Evolutionary conservation across 2,329 filamentous ascomycete species (phyloP), one percentile per base, ranked within the genome.

Genomic region (Penicillium sp.): DNA sequence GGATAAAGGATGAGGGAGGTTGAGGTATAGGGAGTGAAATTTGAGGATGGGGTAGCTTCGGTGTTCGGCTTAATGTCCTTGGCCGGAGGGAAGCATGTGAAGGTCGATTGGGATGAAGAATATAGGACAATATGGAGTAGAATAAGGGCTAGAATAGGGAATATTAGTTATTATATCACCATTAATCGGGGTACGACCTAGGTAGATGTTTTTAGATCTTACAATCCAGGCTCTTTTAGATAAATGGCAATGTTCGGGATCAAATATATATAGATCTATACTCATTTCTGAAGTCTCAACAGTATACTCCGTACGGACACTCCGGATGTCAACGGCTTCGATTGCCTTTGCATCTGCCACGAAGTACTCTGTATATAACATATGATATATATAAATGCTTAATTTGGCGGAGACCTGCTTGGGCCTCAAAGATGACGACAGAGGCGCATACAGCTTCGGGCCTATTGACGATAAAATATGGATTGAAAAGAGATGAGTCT

Each of bases 391-490:
- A 16, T 11, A 19, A 49, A 50, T 50, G 48, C 48, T 50, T 50
- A 43, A 41, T n/a, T 42, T 33, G 28, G 14, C 26, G 16, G 48
- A 30, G 37, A 35, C 28, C 40, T 49, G 46, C 26, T 49, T 50
- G 37, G 48, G 48, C 45, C 25, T 52, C 49, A 35, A 37, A 31
- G 19, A 56, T 56, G 54, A 56, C 54, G 54, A 56, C 54, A 56
- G 54, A 48, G 54, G 54, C 43, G 44, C 47, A 49, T 36, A 43
- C 49, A 35, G 16, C 30, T 53, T 43, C 12, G n/a, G 28, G 46
- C 6, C 35, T 53, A 28, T 40, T 17, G 10, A 46, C 8, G 14
- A 31, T 40, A 6, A 17, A n/a, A 53, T 31, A 40, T 19, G 12
- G n/a, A 44, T 10, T 25, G 4, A 0, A 9, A 25, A 9, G 10